Base-by-base conservation (phyloP, 2,329 filamentous ascomycete species). In the Penicillium sp. region DNA sequence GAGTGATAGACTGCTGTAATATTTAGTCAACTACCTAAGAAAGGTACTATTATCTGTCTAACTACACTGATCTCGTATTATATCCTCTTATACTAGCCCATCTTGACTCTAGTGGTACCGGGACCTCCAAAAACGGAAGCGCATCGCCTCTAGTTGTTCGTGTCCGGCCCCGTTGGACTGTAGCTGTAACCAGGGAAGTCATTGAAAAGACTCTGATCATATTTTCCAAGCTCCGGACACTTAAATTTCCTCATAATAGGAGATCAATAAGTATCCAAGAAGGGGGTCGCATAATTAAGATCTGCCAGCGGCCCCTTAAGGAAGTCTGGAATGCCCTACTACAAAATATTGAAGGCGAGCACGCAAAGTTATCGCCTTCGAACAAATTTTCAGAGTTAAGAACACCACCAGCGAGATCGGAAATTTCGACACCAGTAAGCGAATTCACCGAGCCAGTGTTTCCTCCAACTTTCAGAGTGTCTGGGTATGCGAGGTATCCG, bases 171-270 rank as follows among this genome's bases (percentile, higher is more conserved):
- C 6, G 33, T 55, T 44, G 44, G 53, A 12, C 40, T 55, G 37
- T 55, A 55, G n/a, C 35, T 51, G 31, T 52, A 44, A 18, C 37
- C 53, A 20, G 53, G 44, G 44, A 52, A 52, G 6, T 44, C 9
- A 23, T 52, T 52, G 37, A 55, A 55, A 43, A 52, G 26, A 52
- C 44, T 52, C 49, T 49, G 43, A 31, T 55, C 53, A 49, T 27
- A 45, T 3, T 45, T 26, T 23, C 35, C 43, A 40, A 55, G 44
- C 44, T 46, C 53, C 6, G 44, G 35, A 25, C 53, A 52, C 15
- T 27, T 40, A 22, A 42, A 37, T 22, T 44, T 51, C 11, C 14
- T 15, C 12, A 48, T 8, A 4, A 48, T 48, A 3, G 29, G 45
- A 15, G 20, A 35, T 12, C 25, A 5, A 18, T 14, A 48, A 22